phyloP scores from a whole-genome alignment of 768 basidiomycete genomes.

The Pisolithus orientalis region DNA sequence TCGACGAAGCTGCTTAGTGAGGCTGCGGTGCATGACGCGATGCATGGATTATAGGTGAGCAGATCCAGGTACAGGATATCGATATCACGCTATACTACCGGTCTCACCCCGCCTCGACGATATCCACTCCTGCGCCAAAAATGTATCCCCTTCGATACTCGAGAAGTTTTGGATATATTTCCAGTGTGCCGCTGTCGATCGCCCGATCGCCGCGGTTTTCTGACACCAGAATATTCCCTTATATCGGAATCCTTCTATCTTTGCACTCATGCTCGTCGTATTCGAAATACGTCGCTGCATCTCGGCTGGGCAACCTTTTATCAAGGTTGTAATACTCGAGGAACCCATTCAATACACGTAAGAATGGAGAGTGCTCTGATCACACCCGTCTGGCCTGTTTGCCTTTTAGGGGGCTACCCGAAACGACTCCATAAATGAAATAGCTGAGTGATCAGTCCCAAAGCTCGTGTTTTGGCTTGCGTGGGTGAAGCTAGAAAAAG shows the following conservation, averaged over 20 bases:
- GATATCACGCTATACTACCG: too few relatives aligned
- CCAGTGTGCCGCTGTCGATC: background rate
- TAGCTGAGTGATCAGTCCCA: conserved; percentile 24
- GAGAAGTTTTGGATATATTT: background rate
- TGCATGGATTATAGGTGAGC: too few relatives aligned
- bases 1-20: too few relatives aligned
- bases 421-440: conserved; percentile 22
- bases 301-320: background rate
- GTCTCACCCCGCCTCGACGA: background rate
- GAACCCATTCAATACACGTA: background rate
- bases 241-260: background rate
- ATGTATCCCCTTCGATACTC: background rate
- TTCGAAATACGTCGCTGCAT: background rate
- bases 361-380: background rate
- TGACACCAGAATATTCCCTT: background rate
- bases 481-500: conserved; percentile 23
- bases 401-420: conserved; percentile 21
- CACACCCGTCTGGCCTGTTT: conserved; percentile 7
- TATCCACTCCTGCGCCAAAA: background rate
- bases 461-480: conserved; percentile 8
- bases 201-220: background rate
- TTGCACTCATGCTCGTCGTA: background rate
- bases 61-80: too few relatives aligned
- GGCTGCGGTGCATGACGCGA: too few relatives aligned
- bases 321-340: background rate